Evolutionary conservation across 495 filamentous ascomycete genomes (phyloP).

Genomic region (Aspergillus mulundensis): DNA sequence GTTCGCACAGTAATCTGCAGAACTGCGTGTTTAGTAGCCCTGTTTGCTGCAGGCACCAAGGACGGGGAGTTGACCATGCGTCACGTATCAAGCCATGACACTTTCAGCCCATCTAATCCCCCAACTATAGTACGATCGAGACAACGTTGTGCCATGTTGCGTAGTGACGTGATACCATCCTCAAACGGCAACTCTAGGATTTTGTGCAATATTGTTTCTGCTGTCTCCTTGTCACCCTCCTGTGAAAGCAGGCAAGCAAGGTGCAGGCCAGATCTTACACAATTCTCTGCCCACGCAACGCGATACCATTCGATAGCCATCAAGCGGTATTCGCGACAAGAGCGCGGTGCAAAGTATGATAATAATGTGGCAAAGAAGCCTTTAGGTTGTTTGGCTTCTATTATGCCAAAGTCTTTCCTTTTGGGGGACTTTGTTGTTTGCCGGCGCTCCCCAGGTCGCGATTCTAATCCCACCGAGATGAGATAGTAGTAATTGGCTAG

Average conservation of each 20-base stretch:
- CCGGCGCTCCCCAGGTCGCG: constrained; percentile 19
- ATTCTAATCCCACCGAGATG: constrained; percentile 23
- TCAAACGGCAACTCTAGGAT: not conserved
- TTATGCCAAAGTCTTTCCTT: not conserved
- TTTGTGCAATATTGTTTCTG: not conserved
- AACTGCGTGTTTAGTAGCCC: not conserved
- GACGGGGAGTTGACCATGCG: not conserved
- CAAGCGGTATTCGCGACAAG: constrained; percentile 20
- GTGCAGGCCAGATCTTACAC: constrained; percentile 16
- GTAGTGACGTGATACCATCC: no score
- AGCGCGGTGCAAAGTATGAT: constrained; percentile 4
- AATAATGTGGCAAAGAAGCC: not conserved
- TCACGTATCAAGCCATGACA: not conserved
- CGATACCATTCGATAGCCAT: constrained; percentile 35
- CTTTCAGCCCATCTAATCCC: no score
- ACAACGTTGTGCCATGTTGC: no score
- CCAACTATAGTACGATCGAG: no score
- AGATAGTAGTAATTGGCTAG: constrained; percentile 40
- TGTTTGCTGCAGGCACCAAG: not conserved
- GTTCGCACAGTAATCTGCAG: not conserved
- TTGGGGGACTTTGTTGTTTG: not conserved
- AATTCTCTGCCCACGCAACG: constrained; percentile 14
- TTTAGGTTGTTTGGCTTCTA: not conserved
- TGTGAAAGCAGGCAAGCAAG: constrained; percentile 23
- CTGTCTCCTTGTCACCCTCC: constrained; percentile 10